Evolutionary conservation across 768 basidiomycete species (phyloP), one percentile per base, ranked within the genome.

Genomic region (Suillus ampliporus): DNA sequence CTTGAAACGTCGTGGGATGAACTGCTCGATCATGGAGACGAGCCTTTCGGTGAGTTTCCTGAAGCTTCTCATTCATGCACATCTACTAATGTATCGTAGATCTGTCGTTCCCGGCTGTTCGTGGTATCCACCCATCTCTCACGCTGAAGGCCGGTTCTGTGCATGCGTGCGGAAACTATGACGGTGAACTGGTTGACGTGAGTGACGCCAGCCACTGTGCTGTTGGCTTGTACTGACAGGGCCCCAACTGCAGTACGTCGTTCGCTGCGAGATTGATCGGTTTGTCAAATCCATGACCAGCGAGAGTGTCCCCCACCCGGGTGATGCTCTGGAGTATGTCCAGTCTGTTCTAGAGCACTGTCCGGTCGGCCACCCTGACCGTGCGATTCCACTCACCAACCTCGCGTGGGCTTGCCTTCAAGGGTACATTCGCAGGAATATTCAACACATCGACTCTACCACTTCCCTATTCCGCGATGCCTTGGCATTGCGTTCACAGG

Each of bases 401-500:
- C 28, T 64, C 10, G 61, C 62, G 2, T 34, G 21, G 17, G 34
- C 54, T 8, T 54, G 34, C 23, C 63, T 38, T 40, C 17, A 57
- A 34, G 50, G 47, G 6, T 48, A 26, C 47, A 28, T 48, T 48
- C 26, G 7, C 15, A 48, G 10, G 26, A 26, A 48, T 3, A 14
- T 48, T 8, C 26, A 17, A 48, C 15, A 17, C 26, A 48, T 48
- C 17, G 14, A 28, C 17, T n/a, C 15, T 14, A 47, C 21, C 23
- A 23, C 14, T 14, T 47, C 21, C 23, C 23, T 47, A 13, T 47
- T 47, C 6, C 46, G 46, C 23, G 26, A 44, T 9, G 62, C 65
- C 14, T 47, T 70, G 9, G 48, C 34, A 10, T 41, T 67, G 26
- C 14, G 52, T 44, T 43, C 54, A 11, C 28, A 58, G 31, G 46